A percentile compares a stretch with the other conserved stretches of the same genome.
phyloP scores from a whole-genome alignment of 208 protist genomes.

The Cochliopodium minus region DNA sequence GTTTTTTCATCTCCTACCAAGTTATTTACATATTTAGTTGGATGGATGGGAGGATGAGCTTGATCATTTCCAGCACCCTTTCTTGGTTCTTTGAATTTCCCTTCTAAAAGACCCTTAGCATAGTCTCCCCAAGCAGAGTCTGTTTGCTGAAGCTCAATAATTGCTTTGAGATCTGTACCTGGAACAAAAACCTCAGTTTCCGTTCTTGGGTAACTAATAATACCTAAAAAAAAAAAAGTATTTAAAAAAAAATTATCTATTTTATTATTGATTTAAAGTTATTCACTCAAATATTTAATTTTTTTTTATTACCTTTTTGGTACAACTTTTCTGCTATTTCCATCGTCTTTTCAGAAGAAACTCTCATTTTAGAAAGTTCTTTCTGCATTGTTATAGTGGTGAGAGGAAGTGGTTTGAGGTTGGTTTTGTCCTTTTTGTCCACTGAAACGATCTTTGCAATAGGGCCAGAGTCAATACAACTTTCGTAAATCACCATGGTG shows the following conservation, averaged over 20 bases:
- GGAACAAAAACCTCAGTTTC: constrained; percentile 84
- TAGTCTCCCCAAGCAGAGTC: constrained; percentile 35
- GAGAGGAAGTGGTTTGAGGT: constrained; percentile 68
- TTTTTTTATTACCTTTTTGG: too few species aligned
- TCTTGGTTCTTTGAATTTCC: constrained; percentile 64
- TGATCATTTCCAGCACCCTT: constrained; percentile 81
- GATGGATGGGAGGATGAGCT: constrained; percentile 94
- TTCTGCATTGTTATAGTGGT: constrained; percentile 94
- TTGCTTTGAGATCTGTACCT: constrained; percentile 29
- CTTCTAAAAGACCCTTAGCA: constrained; percentile 27
- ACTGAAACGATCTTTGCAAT: constrained; percentile 31
- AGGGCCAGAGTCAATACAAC: constrained; percentile 32
- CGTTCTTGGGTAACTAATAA: constrained; percentile 87
- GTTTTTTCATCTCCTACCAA: constrained; percentile 32
- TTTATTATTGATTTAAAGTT: too few species aligned
- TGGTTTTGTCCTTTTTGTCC: constrained; percentile 19
- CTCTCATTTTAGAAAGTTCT: constrained; percentile 66
- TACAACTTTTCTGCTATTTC: constrained; percentile 65
- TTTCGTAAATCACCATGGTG: constrained; percentile 38
- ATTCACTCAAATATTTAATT: too few species aligned
- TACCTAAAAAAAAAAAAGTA: too few species aligned
- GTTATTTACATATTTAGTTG: constrained; percentile 43
- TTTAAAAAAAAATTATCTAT: too few species aligned
- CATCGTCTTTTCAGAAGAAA: constrained; percentile 82
- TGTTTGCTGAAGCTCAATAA: constrained; percentile 21